Evolutionary conservation across 108 stramenopile genomes (phyloP), one percentile per base, ranked within the genome.

Genomic region (Pseudonitzschia delicatissima): DNA sequence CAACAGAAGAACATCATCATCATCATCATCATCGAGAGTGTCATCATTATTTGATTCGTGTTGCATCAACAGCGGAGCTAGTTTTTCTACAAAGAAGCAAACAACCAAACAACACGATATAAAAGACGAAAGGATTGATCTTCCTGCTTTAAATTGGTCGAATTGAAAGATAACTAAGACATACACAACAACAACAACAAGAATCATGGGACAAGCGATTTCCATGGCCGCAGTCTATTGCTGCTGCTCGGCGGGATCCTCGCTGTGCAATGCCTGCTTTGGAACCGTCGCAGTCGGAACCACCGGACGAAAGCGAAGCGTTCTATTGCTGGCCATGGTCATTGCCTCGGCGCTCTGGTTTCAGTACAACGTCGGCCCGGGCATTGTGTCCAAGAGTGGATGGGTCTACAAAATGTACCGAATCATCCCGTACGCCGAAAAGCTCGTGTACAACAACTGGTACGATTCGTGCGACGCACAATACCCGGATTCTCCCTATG

Each of bases 221-320:
- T 85, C 84, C 21, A 34, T 89, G 52, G 80, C 74, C 21, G 49
- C 78, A 3, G 74, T 85, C 29, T 87, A 86, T 55, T 89, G 87
- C 71, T 84, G 82, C 39, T 87, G 77, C 68, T 65, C 69, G 4
- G 85, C 87, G 9, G 78, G 69, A 5, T 73, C 82, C 11, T 84
- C 78, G 26, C 44, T 90, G 4, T 87, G 88, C 69, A 71, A 87
- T 36, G 73, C 87, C 25, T 93, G 92, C 55, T 79, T 90, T 18
- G 88, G 88, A 4, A 70, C 68, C 60, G 78, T 81, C 0, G 69
- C 70, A 21, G 67, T 67, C 11, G 82, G 78, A 35, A 88, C 87
- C 12, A 86, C 81, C 25, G 88, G 96, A 20, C 86, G 94, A 2
- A 86, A 88, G 44, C 87, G 90, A 15, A 85, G 86, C 12, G 94